phyloP scores from a whole-genome alignment of 1,284 basidiomycete genomes.

The Cutaneotrichosporon sp. region DNA sequence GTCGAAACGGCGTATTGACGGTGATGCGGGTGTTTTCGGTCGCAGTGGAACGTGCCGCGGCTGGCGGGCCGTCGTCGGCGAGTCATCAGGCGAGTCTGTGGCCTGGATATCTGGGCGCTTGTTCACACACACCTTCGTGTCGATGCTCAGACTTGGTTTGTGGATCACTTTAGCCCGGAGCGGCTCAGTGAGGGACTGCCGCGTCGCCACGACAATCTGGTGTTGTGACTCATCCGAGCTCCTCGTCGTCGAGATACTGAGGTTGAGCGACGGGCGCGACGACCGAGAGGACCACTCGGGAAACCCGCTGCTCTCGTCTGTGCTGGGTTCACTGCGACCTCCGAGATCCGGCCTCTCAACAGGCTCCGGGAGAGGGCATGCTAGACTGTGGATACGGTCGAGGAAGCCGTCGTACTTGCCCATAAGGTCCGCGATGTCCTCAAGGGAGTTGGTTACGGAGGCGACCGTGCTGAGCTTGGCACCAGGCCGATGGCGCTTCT shows the following conservation, averaged over 20 bases:
- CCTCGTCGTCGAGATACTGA: slow-evolving; percentile 2
- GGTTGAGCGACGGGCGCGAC: slow-evolving; percentile 8
- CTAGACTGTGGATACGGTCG: slow-evolving; percentile 9
- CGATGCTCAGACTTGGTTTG: slow-evolving; percentile 1
- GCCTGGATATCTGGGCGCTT: neutral
- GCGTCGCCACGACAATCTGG: neutral
- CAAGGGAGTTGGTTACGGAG: neutral
- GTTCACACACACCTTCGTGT: neutral
- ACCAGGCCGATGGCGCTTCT: slow-evolving; percentile 17
- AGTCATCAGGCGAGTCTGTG: neutral
- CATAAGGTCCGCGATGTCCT: slow-evolving; percentile 9
- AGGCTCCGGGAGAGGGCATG: neutral
- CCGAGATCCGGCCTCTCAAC: neutral
- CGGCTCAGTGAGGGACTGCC: no score
- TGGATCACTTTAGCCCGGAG: neutral
- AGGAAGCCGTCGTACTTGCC: slow-evolving; percentile 9
- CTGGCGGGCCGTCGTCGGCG: neutral
- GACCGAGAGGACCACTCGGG: slow-evolving; percentile 6
- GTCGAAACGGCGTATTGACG: neutral
- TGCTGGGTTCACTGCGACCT: neutral
- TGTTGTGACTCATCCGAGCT: slow-evolving; percentile 7
- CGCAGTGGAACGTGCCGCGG: neutral
- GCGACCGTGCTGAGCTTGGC: slow-evolving; percentile 4
- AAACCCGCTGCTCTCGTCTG: neutral
- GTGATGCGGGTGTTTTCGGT: neutral